A percentile compares a stretch with the other conserved stretches of the same genome.
These are phyloP conservation scores for Flaveria linearis DNA, from an alignment of 129 eudicot genomes.

Conservation along the genomic window DNA sequence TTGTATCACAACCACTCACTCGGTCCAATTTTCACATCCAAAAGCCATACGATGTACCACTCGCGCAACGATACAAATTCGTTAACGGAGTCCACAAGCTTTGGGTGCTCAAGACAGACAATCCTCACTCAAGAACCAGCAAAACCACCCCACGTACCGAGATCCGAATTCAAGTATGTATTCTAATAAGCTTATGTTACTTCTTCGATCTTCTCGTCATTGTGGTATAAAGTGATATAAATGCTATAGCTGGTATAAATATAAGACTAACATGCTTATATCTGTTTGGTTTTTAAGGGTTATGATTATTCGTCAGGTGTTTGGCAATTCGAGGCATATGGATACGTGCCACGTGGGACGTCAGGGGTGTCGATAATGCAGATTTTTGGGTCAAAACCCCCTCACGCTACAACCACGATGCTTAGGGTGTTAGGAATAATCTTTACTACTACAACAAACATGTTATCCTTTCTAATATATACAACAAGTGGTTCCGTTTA, in stretches of 20 bases:
- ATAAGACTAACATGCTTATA: neutral
- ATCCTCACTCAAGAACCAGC: constrained; percentile 38
- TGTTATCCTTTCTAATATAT: constrained; percentile 5
- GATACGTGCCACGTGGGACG: constrained; percentile 39
- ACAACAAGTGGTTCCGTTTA: constrained; percentile 37
- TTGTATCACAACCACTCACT: constrained; percentile 34
- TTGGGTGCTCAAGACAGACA: constrained; percentile 50
- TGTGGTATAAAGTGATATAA: no score
- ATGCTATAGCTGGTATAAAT: no score
- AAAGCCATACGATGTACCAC: constrained; percentile 40
- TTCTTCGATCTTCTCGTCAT: no score
- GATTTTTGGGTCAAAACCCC: constrained; percentile 43
- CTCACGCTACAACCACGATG: constrained; percentile 45
- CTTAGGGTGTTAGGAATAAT: constrained; percentile 23
- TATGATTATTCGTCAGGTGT: constrained; percentile 44
- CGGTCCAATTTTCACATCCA: constrained; percentile 38
- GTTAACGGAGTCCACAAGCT: constrained; percentile 44
- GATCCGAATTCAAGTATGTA: constrained; percentile 35
- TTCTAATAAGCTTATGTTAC: neutral
- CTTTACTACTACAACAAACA: constrained; percentile 22
- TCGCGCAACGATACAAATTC: constrained; percentile 39
- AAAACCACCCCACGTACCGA: constrained; percentile 46
- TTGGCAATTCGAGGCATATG: constrained; percentile 51
- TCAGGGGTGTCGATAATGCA: constrained; percentile 47
- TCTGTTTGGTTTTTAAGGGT: constrained; percentile 28